Conservation (phyloP, 805 yeast genomes). For the Aciculoconidium aculeatum region DNA sequence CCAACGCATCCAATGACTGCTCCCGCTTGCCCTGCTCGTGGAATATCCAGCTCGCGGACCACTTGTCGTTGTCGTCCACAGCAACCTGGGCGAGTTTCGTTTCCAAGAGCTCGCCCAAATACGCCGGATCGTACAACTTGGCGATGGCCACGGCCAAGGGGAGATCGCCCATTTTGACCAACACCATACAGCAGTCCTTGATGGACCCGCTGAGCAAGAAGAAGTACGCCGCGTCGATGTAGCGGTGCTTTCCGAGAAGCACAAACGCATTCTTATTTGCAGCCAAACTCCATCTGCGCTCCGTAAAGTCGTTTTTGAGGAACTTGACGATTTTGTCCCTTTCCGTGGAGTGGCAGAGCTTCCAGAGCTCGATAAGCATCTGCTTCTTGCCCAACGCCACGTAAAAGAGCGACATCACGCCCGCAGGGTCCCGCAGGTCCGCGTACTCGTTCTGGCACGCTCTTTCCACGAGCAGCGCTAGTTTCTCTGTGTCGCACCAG, state of each 20-base stretch:
- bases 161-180: slow-evolving; percentile 61
- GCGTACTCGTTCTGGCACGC: slow-evolving; percentile 70
- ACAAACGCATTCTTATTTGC: slow-evolving; percentile 93
- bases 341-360: slow-evolving; percentile 71
- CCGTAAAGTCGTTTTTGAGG: slow-evolving; percentile 67
- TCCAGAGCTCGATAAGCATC: slow-evolving; percentile 77
- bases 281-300: slow-evolving; percentile 77
- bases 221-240: slow-evolving; percentile 81
- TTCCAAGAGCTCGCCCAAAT: slow-evolving; percentile 2
- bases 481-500: slow-evolving; percentile 48
- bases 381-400: slow-evolving; percentile 75
- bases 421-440: slow-evolving; percentile 60
- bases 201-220: slow-evolving; percentile 73
- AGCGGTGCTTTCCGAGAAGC: slow-evolving; percentile 80
- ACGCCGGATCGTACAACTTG: slow-evolving; percentile 48
- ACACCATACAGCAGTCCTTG: slow-evolving; percentile 70
- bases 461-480: slow-evolving; percentile 47
- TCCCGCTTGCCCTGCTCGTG: slow-evolving; percentile 49
- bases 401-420: slow-evolving; percentile 65
- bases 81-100: slow-evolving; percentile 47
- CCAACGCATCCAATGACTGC: slow-evolving; percentile 56
- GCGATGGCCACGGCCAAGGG: slow-evolving; percentile 78
- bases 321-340: slow-evolving; percentile 77
- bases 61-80: slow-evolving; percentile 59
- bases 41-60: slow-evolving; percentile 78